These are phyloP conservation scores for Pulchroboletus neoregius DNA, from an alignment of 1,284 basidiomycete genomes.

Conservation along the genomic window DNA sequence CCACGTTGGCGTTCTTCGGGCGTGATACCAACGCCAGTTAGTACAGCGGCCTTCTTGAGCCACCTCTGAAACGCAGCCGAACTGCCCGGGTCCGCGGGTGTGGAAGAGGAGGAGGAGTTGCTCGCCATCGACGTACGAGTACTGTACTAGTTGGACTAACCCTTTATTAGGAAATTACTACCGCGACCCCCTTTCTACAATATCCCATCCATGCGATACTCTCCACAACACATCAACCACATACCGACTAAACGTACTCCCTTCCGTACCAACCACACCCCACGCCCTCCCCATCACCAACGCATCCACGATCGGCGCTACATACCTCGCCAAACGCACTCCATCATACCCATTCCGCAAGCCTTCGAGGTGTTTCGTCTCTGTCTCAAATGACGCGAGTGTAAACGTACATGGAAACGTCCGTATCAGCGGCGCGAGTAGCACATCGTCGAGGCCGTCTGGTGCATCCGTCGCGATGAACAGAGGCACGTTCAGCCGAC, in stretches of 20 bases:
- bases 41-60: conserved; percentile 39
- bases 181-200: conserved; percentile 48
- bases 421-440: conserved; percentile 46
- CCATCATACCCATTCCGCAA: conserved; percentile 53
- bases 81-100: conserved; percentile 22
- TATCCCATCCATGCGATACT: conserved; percentile 49
- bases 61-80: conserved; percentile 39
- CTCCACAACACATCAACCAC: conserved; percentile 65
- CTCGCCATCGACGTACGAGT: conserved; percentile 21
- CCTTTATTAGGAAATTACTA: too few species aligned
- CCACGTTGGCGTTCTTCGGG: conserved; percentile 34
- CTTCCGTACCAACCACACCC: conserved; percentile 60
- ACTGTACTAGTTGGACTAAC: too few species aligned
- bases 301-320: conserved; percentile 66
- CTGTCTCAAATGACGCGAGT: conserved; percentile 51
- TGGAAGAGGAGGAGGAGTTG: conserved; percentile 21
- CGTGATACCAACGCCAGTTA: conserved; percentile 43
- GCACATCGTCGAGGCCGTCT: conserved; percentile 42
- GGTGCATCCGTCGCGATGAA: conserved; percentile 69
- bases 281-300: conserved; percentile 57
- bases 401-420: conserved; percentile 73
- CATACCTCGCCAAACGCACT: conserved; percentile 44
- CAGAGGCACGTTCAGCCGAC: conserved; percentile 54
- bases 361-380: conserved; percentile 37
- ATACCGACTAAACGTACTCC: conserved; percentile 72